Base-by-base conservation (phyloP, 1,284 basidiomycete genomes). In the Ceratobasidium sp. region DNA sequence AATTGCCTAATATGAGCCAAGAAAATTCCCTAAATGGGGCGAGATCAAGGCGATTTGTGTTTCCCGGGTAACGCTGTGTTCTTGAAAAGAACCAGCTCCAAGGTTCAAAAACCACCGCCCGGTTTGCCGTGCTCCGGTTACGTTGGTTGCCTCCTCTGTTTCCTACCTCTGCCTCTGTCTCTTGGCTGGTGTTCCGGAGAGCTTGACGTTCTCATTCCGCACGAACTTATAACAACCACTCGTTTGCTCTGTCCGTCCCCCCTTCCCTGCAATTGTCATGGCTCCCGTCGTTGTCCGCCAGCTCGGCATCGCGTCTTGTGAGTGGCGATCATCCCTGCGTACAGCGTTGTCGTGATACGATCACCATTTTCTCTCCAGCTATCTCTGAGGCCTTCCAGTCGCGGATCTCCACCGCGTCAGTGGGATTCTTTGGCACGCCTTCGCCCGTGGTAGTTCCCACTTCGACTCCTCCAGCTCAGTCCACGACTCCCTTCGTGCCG, bases 31-130 rank as follows among this genome's bases (percentile, higher is more conserved):
- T 9, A 34, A 56, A 44, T 61, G 22, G 59, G 6, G 25, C 51
- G 71, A 44, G 43, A 44, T 64, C 40, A 40, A 17, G 59, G 19
- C n/a, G 9, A 64, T 64, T 6, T 64, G 15, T 25, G 71, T 75
- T 75, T 44, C 71, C 71, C 61, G 61, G 62, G 71, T 54, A 75
- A 75, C 62, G 71, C 71, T 49, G 64, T 59, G 71, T 46, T 34
- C 43, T n/a, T 32, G 25, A 64, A 64, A 64, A 64, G 61, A 64
- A 64, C 61, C 15, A 19, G 46, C 51, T 25, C 22, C 61, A 46
- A 22, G 56, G 44, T 49, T 34, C 44, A 64, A 62, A 74, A 74
- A 13, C 19, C 22, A 15, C 49, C 17, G 43, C 32, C 46, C 59
- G 61, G 40, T 34, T 44, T 52, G 6, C 44, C 71, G 44, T n/a